Conservation (phyloP, 352 stramenopile genomes). For the Pythium scleroteichum region DNA sequence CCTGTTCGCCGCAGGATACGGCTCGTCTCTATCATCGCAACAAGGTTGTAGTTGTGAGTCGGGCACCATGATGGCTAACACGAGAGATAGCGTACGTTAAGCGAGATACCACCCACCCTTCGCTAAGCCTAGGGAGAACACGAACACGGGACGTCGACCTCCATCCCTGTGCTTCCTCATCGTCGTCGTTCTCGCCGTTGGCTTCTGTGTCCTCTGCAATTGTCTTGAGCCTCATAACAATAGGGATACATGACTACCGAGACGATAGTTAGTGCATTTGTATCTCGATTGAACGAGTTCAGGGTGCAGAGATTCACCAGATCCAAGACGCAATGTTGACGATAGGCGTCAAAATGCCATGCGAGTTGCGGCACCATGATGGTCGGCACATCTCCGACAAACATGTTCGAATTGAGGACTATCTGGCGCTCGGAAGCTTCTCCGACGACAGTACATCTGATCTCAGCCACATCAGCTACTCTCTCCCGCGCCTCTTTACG, state of each 20-base stretch:
- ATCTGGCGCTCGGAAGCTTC: constrained; percentile 25
- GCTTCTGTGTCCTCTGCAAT: constrained; percentile 24
- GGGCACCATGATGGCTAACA: too few relatives aligned
- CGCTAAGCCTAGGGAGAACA: constrained; percentile 18
- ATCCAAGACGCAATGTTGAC: constrained; percentile 12
- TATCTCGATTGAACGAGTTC: too few relatives aligned
- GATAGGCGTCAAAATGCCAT: constrained; percentile 23
- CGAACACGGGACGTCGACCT: constrained; percentile 1
- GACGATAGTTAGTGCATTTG: constrained; percentile 1
- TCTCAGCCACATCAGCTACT: background rate
- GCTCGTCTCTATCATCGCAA: constrained; percentile 5
- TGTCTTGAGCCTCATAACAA: constrained; percentile 36
- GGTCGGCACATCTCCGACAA: constrained; percentile 21
- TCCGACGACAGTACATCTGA: constrained; percentile 23
- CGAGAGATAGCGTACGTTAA: constrained; percentile 15
- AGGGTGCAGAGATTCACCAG: too few relatives aligned
- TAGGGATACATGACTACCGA: constrained; percentile 34
- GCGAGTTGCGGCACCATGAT: constrained; percentile 25
- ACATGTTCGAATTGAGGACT: constrained; percentile 21
- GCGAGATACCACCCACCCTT: constrained; percentile 35
- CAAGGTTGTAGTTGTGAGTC: background rate
- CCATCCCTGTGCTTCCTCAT: background rate
- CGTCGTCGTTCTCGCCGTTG: background rate
- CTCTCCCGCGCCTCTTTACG: background rate
- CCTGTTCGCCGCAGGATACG: too few relatives aligned